A percentile compares a stretch with the other conserved stretches of the same genome.
phyloP scores from a whole-genome alignment of 2,329 filamentous ascomycete species.

The Torrubiella hemipterigena region DNA sequence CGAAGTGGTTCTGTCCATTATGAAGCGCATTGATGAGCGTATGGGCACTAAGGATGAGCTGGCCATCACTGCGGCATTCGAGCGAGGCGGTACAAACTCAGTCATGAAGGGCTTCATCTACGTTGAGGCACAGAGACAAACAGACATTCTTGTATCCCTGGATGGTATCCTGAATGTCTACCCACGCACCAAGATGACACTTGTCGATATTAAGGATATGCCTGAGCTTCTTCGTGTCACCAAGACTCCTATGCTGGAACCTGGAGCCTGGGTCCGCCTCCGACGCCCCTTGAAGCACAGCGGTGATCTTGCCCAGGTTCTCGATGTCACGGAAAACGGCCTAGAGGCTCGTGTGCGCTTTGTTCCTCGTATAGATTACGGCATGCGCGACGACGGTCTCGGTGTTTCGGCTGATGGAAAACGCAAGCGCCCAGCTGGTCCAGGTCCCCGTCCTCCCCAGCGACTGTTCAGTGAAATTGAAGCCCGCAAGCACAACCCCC shows the following conservation, averaged over 20 bases:
- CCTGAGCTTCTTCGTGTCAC: slow-evolving; percentile 85
- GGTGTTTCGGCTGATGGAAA: slow-evolving; percentile 48
- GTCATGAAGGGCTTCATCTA: slow-evolving; percentile 93
- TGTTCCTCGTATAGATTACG: slow-evolving; percentile 87
- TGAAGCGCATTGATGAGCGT: slow-evolving; percentile 78
- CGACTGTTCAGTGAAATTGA: slow-evolving; percentile 88
- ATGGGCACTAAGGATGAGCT: slow-evolving; percentile 67
- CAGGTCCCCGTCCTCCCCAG: slow-evolving; percentile 66
- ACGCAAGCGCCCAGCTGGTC: slow-evolving; percentile 58
- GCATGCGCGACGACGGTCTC: slow-evolving; percentile 62
- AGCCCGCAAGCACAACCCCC: slow-evolving; percentile 74
- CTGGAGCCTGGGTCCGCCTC: slow-evolving; percentile 86
- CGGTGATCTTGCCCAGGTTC: slow-evolving; percentile 81
- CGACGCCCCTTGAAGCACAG: slow-evolving; percentile 69
- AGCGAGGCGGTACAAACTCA: slow-evolving; percentile 64
- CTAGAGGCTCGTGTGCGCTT: slow-evolving; percentile 77
- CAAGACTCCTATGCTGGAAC: slow-evolving; percentile 74
- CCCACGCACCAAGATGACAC: slow-evolving; percentile 70
- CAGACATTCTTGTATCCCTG: slow-evolving; percentile 71
- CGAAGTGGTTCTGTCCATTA: slow-evolving; percentile 78
- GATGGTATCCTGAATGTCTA: slow-evolving; percentile 85
- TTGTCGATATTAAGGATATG: slow-evolving; percentile 95
- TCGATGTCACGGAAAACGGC: slow-evolving; percentile 87
- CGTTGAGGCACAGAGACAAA: slow-evolving; percentile 78
- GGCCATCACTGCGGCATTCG: slow-evolving; percentile 81